Conservation (phyloP, 768 basidiomycete genomes). For the Mycena alexandri region DNA sequence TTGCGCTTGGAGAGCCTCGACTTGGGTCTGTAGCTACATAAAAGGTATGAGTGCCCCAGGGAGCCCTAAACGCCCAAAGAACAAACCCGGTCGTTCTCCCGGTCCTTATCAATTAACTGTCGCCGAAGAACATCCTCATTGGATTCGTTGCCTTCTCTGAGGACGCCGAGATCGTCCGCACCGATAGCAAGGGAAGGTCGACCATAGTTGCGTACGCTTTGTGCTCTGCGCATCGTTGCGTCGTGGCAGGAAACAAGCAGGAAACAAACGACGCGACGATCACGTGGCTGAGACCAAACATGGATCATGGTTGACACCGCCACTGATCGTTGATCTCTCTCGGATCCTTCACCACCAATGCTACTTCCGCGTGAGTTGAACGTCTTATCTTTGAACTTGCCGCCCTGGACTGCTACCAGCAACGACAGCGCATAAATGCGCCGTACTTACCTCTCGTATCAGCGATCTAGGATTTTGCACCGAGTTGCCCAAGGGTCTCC, state of each 20-base stretch:
- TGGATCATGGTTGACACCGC: too few species aligned
- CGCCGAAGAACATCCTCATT: slow-evolving; percentile 72
- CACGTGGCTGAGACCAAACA: slow-evolving; percentile 5
- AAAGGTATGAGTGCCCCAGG: background rate
- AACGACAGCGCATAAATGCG: too few species aligned
- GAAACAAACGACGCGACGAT: slow-evolving; percentile 20
- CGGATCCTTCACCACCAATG: too few species aligned
- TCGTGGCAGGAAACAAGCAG: background rate
- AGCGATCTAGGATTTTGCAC: too few species aligned
- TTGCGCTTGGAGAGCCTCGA: slow-evolving; percentile 73
- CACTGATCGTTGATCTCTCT: too few species aligned
- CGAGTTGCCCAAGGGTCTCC: too few species aligned
- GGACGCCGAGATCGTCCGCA: slow-evolving; percentile 69
- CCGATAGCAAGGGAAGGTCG: slow-evolving; percentile 64
- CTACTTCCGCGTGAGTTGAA: too few species aligned
- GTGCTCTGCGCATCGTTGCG: slow-evolving; percentile 68
- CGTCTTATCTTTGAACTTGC: too few species aligned
- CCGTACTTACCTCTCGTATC: too few species aligned
- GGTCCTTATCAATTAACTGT: slow-evolving; percentile 75
- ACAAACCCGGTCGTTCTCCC: slow-evolving; percentile 77
- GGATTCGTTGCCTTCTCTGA: slow-evolving; percentile 71
- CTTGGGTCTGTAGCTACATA: slow-evolving; percentile 69
- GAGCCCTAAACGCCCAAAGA: background rate
- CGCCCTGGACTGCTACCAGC: too few species aligned
- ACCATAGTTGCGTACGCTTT: slow-evolving; percentile 69